Conservation (phyloP, 1,284 basidiomycete species). For the Gastroboletus turbinatus region DNA sequence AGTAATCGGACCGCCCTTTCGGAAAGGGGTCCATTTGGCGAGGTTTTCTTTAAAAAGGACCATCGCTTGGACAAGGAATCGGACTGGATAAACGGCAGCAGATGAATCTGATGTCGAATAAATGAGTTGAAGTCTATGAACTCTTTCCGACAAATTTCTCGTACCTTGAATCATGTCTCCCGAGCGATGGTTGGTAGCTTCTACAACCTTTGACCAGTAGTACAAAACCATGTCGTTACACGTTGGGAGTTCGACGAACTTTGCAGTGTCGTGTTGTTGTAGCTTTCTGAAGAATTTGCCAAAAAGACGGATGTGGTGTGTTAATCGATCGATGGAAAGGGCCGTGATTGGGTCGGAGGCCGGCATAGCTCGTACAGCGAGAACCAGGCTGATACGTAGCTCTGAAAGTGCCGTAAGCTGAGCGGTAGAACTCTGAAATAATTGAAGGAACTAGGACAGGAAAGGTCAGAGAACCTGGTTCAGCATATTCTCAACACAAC, state of each 20-base stretch:
- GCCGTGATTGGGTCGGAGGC: conserved; percentile 31
- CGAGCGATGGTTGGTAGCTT: conserved; percentile 54
- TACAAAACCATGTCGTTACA: conserved; percentile 69
- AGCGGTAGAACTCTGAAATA: conserved; percentile 58
- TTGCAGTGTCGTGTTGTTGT: conserved; percentile 57
- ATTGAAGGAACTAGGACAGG: conserved; percentile 47
- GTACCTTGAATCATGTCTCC: conserved; percentile 57
- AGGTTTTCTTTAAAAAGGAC: conserved; percentile 85
- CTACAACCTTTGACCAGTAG: conserved; percentile 75
- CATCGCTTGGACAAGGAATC: conserved; percentile 84
- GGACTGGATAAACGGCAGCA: conserved; percentile 65
- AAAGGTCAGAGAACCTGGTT: conserved; percentile 5
- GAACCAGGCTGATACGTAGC: conserved; percentile 43
- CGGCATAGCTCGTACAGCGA: conserved; percentile 33
- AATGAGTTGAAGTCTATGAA: background rate
- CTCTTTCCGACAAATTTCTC: background rate
- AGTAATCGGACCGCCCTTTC: conserved; percentile 59
- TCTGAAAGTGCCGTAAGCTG: conserved; percentile 56
- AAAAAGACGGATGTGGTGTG: conserved; percentile 64
- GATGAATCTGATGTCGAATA: conserved; percentile 42
- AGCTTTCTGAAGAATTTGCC: conserved; percentile 78
- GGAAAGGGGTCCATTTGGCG: conserved; percentile 65
- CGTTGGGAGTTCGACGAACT: conserved; percentile 62
- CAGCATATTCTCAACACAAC: background rate
- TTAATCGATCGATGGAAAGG: conserved; percentile 54